These are phyloP conservation scores for Aspergillus kassunensis DNA, from an alignment of 495 filamentous ascomycete species.

Conservation along the genomic window DNA sequence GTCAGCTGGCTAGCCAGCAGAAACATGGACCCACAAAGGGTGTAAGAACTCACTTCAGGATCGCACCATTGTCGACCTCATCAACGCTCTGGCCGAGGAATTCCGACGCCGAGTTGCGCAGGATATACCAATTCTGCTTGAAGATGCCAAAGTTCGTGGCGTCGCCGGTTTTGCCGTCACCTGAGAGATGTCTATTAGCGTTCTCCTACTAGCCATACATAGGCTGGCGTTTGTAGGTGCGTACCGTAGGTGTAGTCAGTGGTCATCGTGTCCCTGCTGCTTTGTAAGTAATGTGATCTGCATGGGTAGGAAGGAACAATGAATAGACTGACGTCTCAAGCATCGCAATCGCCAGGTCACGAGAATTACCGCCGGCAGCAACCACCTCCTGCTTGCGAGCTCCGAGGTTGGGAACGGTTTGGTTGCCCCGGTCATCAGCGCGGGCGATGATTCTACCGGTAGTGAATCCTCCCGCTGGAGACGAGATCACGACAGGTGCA, in stretches of 20 bases:
- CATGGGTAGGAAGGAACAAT: not conserved
- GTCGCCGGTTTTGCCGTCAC: constrained; percentile 29
- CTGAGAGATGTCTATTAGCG: constrained; percentile 6
- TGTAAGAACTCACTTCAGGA: constrained; percentile 24
- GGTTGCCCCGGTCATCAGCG: constrained; percentile 21
- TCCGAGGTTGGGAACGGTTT: constrained; percentile 31
- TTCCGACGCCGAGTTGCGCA: constrained; percentile 25
- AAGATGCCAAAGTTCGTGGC: constrained; percentile 31
- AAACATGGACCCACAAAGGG: not conserved
- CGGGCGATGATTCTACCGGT: too few relatives aligned
- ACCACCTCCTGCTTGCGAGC: constrained; percentile 30
- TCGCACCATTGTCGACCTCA: constrained; percentile 20
- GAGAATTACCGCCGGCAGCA: constrained; percentile 32
- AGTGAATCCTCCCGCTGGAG: too few relatives aligned
- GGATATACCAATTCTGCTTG: constrained; percentile 41
- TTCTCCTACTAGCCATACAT: not conserved
- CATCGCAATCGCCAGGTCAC: constrained; percentile 42
- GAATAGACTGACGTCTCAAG: constrained; percentile 29
- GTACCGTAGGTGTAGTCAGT: constrained; percentile 35
- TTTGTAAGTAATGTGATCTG: not conserved
- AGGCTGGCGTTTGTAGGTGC: not conserved
- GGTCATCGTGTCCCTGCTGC: constrained; percentile 26
- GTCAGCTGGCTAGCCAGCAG: not conserved
- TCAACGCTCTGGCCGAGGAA: constrained; percentile 19
- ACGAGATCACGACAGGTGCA: too few relatives aligned